A percentile compares a stretch with the other conserved stretches of the same genome.
phyloP scores from a whole-genome alignment of 805 yeast genomes.

The Jamesozyma gamospora region DNA sequence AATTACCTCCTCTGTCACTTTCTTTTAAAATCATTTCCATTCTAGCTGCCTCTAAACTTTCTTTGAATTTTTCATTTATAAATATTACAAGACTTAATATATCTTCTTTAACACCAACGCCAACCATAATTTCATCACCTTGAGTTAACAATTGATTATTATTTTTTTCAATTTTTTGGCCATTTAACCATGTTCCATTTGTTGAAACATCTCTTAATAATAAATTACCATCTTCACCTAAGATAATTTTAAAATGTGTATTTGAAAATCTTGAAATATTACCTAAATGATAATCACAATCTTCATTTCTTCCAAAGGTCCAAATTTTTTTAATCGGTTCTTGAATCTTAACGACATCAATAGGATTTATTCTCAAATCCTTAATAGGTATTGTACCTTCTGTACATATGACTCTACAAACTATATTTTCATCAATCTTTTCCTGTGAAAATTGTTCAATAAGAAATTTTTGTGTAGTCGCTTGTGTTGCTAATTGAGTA shows the following conservation, averaged over 20 bases:
- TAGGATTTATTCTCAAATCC: conserved; percentile 34
- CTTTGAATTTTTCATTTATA: conserved; percentile 31
- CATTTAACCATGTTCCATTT: conserved; percentile 86
- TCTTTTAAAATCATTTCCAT: conserved; percentile 3
- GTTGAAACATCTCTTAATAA: conserved; percentile 60
- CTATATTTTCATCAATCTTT: conserved; percentile 31
- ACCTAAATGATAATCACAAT: conserved; percentile 54
- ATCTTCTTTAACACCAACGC: conserved; percentile 73
- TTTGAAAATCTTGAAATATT: conserved; percentile 62
- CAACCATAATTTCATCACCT: conserved; percentile 90
- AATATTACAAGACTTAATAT: conserved; percentile 40
- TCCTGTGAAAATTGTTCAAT: conserved; percentile 31
- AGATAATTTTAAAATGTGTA: conserved; percentile 63
- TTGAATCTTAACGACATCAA: conserved; percentile 18
- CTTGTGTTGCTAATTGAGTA: conserved; percentile 37
- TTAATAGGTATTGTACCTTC: conserved; percentile 42
- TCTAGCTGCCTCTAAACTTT: conserved; percentile 15
- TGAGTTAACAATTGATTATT: conserved; percentile 74
- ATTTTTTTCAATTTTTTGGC: conserved; percentile 59
- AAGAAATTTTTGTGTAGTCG: conserved; percentile 27
- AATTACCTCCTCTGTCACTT: neutral
- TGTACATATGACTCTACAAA: conserved; percentile 53
- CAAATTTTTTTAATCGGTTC: conserved; percentile 36
- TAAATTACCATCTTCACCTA: conserved; percentile 45
- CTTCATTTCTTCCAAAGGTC: conserved; percentile 64